These are phyloP conservation scores for Candida chauliodis DNA, from an alignment of 805 yeast genomes.

Conservation along the genomic window DNA sequence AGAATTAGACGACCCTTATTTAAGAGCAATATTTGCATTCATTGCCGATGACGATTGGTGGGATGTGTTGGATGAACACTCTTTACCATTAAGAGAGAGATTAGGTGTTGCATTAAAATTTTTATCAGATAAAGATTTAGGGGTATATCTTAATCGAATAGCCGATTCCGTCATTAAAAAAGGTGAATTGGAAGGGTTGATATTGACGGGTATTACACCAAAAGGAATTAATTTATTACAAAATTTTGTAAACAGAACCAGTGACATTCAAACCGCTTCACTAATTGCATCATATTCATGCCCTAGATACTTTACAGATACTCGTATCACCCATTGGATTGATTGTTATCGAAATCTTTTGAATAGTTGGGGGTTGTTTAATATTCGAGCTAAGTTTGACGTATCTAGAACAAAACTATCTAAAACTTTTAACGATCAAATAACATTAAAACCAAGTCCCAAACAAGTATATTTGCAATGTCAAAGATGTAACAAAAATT, in stretches of 20 bases:
- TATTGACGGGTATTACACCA: slow-evolving; percentile 89
- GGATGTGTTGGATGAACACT: slow-evolving; percentile 87
- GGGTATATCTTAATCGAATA: slow-evolving; percentile 64
- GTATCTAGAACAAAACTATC: slow-evolving; percentile 70
- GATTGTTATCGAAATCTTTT: slow-evolving; percentile 62
- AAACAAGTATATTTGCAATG: slow-evolving; percentile 82
- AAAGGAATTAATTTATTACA: slow-evolving; percentile 77
- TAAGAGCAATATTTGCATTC: slow-evolving; percentile 88
- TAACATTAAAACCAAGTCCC: slow-evolving; percentile 50
- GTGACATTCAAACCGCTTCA: slow-evolving; percentile 91
- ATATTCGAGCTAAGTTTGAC: slow-evolving; percentile 80
- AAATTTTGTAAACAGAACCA: slow-evolving; percentile 80
- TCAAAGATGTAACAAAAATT: slow-evolving; percentile 72
- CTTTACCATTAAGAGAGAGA: slow-evolving; percentile 83
- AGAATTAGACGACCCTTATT: slow-evolving; percentile 85
- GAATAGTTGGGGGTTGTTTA: slow-evolving; percentile 78
- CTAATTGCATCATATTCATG: slow-evolving; percentile 75
- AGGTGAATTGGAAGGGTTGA: slow-evolving; percentile 90
- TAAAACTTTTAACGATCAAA: slow-evolving; percentile 44
- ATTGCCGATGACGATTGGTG: slow-evolving; percentile 95
- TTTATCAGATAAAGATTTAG: slow-evolving; percentile 73
- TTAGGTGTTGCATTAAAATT: slow-evolving; percentile 88
- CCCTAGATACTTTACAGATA: slow-evolving; percentile 77
- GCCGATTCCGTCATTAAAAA: slow-evolving; percentile 65
- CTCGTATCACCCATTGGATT: slow-evolving; percentile 75